Percentiles rank a stretch among this genome's conserved stretches.
Evolutionary conservation across 352 stramenopile species (phyloP).

Genomic region (Phytophthora quininea): DNA sequence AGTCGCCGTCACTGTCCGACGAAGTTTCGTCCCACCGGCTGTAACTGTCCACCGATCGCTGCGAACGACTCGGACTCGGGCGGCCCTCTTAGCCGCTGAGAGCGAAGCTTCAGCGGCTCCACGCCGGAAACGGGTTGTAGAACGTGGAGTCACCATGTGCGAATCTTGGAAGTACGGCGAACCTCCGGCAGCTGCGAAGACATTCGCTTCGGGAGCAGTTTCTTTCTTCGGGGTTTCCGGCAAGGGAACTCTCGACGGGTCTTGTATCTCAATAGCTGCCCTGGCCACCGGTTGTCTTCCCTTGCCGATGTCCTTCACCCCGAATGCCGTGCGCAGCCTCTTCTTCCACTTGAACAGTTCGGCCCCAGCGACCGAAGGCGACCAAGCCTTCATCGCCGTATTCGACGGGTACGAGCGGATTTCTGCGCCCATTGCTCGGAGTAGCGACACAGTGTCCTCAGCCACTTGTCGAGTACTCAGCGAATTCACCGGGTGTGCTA

Average conservation of each 20-base stretch:
- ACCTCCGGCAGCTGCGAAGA: not conserved
- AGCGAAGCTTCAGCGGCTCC: not conserved
- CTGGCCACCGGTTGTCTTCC: not conserved
- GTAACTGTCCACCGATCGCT: too few species aligned
- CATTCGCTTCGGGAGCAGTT: too few species aligned
- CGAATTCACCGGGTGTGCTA: not conserved
- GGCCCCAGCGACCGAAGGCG: not conserved
- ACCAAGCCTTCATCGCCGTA: not conserved
- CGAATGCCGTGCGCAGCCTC: conserved; percentile 1
- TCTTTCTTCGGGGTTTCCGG: not conserved
- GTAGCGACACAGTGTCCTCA: not conserved
- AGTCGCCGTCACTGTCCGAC: not conserved
- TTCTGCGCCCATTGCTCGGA: not conserved
- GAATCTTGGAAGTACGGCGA: conserved; percentile 10
- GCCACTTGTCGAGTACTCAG: not conserved
- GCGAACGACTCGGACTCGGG: not conserved
- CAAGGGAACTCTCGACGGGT: not conserved
- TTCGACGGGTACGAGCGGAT: not conserved
- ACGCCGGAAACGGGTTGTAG: not conserved
- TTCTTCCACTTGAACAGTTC: conserved; percentile 12
- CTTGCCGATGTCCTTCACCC: not conserved
- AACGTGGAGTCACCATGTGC: conserved; percentile 5
- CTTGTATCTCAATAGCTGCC: not conserved
- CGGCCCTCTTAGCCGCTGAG: not conserved
- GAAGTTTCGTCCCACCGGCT: too few species aligned